Conservation (phyloP, 768 basidiomycete species). For the Clitopilus hobsonii region DNA sequence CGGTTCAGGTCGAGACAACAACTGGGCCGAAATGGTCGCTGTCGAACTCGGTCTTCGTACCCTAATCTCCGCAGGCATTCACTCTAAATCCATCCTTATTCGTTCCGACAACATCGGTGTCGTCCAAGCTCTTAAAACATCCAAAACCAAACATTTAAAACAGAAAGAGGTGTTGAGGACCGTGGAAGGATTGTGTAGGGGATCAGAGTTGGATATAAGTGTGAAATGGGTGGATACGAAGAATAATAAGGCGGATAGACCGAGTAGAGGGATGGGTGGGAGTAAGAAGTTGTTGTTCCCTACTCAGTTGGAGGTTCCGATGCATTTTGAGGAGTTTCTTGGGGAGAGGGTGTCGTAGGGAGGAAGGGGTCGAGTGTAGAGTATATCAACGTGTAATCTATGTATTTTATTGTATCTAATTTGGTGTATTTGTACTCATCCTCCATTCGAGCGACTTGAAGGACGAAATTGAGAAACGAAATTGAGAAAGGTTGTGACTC, state of each 20-base stretch:
- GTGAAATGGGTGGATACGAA: constrained; percentile 24
- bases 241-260: constrained; percentile 28
- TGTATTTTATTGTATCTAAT: no score
- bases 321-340: not conserved
- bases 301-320: not conserved
- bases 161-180: constrained; percentile 23
- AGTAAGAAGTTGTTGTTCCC: constrained; percentile 5
- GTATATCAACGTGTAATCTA: not conserved
- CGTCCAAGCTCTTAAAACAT: constrained; percentile 24
- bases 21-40: constrained; percentile 42
- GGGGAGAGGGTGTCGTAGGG: not conserved
- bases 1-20: constrained; percentile 24
- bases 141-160: constrained; percentile 15
- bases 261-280: constrained; percentile 21
- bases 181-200: constrained; percentile 18
- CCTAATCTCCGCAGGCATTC: constrained; percentile 18
- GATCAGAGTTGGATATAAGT: constrained; percentile 16
- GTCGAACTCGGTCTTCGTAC: constrained; percentile 35
- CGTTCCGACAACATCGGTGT: constrained; percentile 39
- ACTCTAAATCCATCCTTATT: constrained; percentile 20
- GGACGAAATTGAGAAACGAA: no score
- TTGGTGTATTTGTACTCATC: no score
- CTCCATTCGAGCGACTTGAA: no score
- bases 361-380: not conserved
- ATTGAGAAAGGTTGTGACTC: no score